Evolutionary conservation across 805 yeast species (phyloP).

Genomic region (Barnettozyma sucrosica): DNA sequence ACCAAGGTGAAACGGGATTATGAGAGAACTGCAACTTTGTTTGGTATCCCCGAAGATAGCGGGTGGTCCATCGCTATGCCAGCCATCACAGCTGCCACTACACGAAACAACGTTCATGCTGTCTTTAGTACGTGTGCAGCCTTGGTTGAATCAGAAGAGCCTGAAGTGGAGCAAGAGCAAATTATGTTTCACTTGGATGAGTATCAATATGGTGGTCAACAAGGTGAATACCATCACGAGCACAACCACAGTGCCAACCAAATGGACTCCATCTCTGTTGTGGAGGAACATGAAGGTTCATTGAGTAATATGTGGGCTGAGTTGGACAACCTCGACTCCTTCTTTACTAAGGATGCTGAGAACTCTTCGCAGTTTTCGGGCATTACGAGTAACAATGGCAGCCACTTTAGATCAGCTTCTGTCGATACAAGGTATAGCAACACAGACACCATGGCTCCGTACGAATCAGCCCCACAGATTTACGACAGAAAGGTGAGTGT

Average conservation of each 20-base stretch:
- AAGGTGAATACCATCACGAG: constrained; percentile 3
- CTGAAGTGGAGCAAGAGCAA: constrained; percentile 30
- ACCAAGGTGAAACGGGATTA: constrained; percentile 70
- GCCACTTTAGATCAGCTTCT: constrained; percentile 40
- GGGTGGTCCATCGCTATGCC: constrained; percentile 99
- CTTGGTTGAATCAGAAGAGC: constrained; percentile 27
- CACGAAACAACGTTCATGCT: constrained; percentile 91
- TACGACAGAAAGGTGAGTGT: constrained; percentile 76
- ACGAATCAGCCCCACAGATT: constrained; percentile 69
- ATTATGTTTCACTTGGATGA: constrained; percentile 56
- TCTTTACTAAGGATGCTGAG: constrained; percentile 63
- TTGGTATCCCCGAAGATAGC: constrained; percentile 90
- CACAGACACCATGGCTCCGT: constrained; percentile 41
- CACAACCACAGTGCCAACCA: constrained; percentile 9
- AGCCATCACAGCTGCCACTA: constrained; percentile 77
- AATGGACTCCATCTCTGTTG: constrained; percentile 42
- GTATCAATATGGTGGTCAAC: constrained; percentile 32
- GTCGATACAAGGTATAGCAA: constrained; percentile 55
- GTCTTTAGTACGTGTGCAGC: constrained; percentile 80
- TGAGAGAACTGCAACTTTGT: constrained; percentile 81
- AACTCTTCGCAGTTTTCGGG: constrained; percentile 22
- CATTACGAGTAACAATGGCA: constrained; percentile 22
- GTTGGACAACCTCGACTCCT: constrained; percentile 80
- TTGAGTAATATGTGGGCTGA: constrained; percentile 91
- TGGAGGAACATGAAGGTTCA: constrained; percentile 65